Base-by-base conservation (phyloP, 1,284 basidiomycete species). In the Leucoagaricus sp. region DNA sequence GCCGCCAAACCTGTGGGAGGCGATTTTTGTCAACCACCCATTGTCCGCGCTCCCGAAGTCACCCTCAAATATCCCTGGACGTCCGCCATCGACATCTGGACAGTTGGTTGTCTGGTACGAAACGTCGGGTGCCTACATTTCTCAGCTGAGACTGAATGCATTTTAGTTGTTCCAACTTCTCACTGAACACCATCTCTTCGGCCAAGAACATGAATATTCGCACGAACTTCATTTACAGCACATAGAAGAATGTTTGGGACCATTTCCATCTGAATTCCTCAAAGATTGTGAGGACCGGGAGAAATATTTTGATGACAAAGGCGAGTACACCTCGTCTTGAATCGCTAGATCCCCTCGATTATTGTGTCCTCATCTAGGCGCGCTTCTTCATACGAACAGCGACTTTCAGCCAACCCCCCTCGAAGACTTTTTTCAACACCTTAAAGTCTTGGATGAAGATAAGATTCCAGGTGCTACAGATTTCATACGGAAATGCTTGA, bases 101-200 rank as follows among this genome's bases (percentile, higher is more conserved):
- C n/a, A n/a, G 31, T 63, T n/a, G 62, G 62, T 48, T 60, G 60
- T 34, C 19, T 63, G 31, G 60, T 63, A 46, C 10, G 26, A 46
- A n/a, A 48, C 4, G 56, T 58, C 17, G 8, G 38, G 4, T 28
- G 25, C 15, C 42, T 59, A 36, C 44, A 49, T 26, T 33, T 17
- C 15, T 33, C 41, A n/a, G n/a, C n/a, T n/a, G n/a, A n/a, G 26
- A 31, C 38, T 52, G 15, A 33, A 23, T 21, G 29, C 48, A 6
- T 36, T 9, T 12, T 25, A 40, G 34, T n/a, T n/a, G n/a, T n/a
- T n/a, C n/a, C n/a, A n/a, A n/a, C n/a, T n/a, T n/a, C n/a, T n/a
- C n/a, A n/a, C n/a, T n/a, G n/a, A n/a, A n/a, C n/a, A n/a, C n/a
- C n/a, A n/a, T n/a, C n/a, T n/a, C n/a, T n/a, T n/a, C n/a, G n/a